phyloP scores from a whole-genome alignment of 2,329 filamentous ascomycete genomes.

The Botrytis paeoniae region DNA sequence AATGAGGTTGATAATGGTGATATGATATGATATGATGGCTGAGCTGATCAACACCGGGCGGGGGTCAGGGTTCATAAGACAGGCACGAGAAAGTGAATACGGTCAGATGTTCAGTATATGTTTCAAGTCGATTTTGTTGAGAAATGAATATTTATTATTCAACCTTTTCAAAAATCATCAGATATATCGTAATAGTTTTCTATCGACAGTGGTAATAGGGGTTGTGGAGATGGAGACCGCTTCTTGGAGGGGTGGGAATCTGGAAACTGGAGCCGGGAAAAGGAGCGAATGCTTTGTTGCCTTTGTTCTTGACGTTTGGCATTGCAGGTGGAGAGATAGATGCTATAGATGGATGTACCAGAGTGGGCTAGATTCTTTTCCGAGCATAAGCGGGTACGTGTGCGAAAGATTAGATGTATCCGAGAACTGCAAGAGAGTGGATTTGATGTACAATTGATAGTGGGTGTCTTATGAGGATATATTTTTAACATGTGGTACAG shows the following conservation, averaged over 20 bases:
- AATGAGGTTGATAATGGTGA: constrained; percentile 14
- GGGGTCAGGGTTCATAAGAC: not conserved
- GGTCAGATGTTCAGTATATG: constrained; percentile 17
- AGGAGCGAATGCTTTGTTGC: constrained; percentile 13
- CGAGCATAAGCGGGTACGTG: not conserved
- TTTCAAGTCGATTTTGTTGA: constrained; percentile 11
- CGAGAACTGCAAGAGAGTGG: constrained; percentile 1
- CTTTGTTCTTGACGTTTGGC: constrained; percentile 1
- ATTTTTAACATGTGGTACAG: not conserved
- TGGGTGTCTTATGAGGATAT: not conserved
- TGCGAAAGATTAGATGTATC: constrained; percentile 6
- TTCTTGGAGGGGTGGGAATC: not conserved
- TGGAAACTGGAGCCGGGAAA: not conserved
- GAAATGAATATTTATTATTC: not conserved
- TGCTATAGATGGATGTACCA: not conserved
- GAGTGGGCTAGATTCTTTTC: not conserved
- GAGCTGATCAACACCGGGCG: constrained; percentile 7
- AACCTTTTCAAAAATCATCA: not conserved
- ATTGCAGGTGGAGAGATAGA: not conserved
- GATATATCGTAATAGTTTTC: not conserved
- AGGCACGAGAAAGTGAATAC: constrained; percentile 6
- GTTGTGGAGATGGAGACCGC: constrained; percentile 5
- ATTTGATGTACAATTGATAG: not conserved
- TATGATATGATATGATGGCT: constrained; percentile 2
- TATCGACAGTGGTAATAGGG: not conserved